Conservation (phyloP, 441 rosid genomes). For the Populus hybrid region DNA sequence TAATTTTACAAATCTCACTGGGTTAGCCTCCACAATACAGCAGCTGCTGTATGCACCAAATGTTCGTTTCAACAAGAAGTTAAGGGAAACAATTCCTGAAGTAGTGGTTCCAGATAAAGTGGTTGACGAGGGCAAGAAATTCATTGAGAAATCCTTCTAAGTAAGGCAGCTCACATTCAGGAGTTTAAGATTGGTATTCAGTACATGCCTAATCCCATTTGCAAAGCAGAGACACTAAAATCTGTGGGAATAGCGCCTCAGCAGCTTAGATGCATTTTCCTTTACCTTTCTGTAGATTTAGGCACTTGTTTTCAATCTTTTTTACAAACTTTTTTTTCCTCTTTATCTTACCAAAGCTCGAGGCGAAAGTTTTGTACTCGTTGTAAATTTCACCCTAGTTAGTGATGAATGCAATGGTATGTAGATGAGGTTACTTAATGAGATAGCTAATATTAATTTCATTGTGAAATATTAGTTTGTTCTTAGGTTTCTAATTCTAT, state of each 20-base stretch:
- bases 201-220: conserved; percentile 18
- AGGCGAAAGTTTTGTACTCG: neutral
- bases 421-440: neutral
- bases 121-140: conserved; percentile 37
- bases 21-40: conserved; percentile 49
- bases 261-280: neutral
- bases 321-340: too few species aligned
- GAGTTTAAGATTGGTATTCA: conserved; percentile 23
- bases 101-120: conserved; percentile 46
- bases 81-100: conserved; percentile 48
- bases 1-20: conserved; percentile 31
- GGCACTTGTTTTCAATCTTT: neutral
- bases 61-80: conserved; percentile 52
- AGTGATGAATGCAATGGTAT: neutral
- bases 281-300: neutral
- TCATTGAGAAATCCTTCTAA: conserved; percentile 41
- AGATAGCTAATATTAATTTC: too few species aligned
- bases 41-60: conserved; percentile 45
- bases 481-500: neutral
- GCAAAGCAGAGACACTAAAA: conserved; percentile 37
- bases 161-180: conserved; percentile 53
- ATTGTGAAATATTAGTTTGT: neutral
- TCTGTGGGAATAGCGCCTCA: conserved; percentile 44
- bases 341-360: neutral
- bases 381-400: neutral